Conservation (phyloP, 768 basidiomycete genomes). For the Podaxis sp. region DNA sequence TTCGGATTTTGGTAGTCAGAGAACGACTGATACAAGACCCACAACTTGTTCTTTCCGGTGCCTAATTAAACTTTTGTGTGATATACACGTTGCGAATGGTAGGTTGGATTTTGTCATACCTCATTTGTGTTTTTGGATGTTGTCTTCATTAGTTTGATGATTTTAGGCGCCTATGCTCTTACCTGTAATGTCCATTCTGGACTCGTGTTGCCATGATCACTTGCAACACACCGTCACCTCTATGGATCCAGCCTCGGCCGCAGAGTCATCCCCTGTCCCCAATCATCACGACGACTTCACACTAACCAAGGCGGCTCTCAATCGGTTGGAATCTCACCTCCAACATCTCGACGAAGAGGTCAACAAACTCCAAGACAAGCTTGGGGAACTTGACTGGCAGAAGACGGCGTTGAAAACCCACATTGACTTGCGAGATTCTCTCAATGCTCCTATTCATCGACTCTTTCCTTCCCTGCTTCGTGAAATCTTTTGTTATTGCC, state of each 20-base stretch:
- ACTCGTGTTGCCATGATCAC: not conserved
- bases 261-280: not conserved
- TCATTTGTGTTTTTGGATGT: no score
- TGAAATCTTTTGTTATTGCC: slow-evolving; percentile 12
- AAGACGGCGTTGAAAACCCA: not conserved
- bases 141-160: no score
- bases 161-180: not conserved
- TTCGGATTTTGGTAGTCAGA: not conserved
- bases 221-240: not conserved
- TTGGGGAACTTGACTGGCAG: not conserved
- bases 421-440: not conserved
- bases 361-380: not conserved
- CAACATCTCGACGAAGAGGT: not conserved
- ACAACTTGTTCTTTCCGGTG: not conserved
- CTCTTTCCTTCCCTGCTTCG: slow-evolving; percentile 9
- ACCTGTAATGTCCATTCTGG: not conserved
- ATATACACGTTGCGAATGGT: not conserved
- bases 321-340: not conserved
- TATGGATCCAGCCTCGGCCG: not conserved
- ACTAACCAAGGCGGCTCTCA: not conserved
- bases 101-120: no score
- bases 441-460: slow-evolving; percentile 8
- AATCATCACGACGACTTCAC: not conserved
- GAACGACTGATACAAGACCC: not conserved
- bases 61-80: not conserved